Percentiles rank a stretch among this genome's conserved stretches.
Evolutionary conservation across 2,329 filamentous ascomycete species (phyloP).

Genomic region (Aureobasidium melanogenum): DNA sequence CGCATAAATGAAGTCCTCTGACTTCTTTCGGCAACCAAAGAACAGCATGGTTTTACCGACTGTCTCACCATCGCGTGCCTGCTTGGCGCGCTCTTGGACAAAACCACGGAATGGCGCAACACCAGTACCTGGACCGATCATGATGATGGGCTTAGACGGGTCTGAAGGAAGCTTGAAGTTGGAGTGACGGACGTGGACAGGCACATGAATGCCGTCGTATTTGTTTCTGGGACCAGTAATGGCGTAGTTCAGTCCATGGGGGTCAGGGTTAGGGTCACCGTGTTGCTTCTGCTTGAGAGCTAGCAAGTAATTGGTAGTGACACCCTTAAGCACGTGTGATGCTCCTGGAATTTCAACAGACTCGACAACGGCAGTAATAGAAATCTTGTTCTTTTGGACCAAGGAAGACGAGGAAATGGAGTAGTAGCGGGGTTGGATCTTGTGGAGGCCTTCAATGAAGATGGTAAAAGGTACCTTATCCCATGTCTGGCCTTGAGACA

Average conservation of each 20-base stretch:
- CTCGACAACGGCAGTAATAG: constrained; percentile 91
- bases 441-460: constrained; percentile 86
- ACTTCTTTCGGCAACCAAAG: constrained; percentile 81
- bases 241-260: constrained; percentile 77
- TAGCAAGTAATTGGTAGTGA: constrained; percentile 92
- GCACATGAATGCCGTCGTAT: constrained; percentile 90
- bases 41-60: constrained; percentile 87
- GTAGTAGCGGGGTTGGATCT: constrained; percentile 96
- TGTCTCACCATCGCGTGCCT: constrained; percentile 67
- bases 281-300: constrained; percentile 97
- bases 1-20: constrained; percentile 89
- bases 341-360: constrained; percentile 69
- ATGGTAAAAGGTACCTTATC: constrained; percentile 82
- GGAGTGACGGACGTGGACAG: constrained; percentile 91
- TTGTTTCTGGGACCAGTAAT: constrained; percentile 89
- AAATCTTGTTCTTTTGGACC: constrained; percentile 89
- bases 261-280: constrained; percentile 69
- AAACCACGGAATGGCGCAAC: constrained; percentile 95
- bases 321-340: constrained; percentile 75
- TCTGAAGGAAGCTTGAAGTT: constrained; percentile 99
- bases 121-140: constrained; percentile 93
- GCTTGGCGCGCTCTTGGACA: constrained; percentile 82
- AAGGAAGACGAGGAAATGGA: constrained; percentile 96
- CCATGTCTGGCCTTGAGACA: constrained; percentile 70
- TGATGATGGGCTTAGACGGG: constrained; percentile 85